Conservation (phyloP, 768 basidiomycete species). For the Suillus placidus region DNA sequence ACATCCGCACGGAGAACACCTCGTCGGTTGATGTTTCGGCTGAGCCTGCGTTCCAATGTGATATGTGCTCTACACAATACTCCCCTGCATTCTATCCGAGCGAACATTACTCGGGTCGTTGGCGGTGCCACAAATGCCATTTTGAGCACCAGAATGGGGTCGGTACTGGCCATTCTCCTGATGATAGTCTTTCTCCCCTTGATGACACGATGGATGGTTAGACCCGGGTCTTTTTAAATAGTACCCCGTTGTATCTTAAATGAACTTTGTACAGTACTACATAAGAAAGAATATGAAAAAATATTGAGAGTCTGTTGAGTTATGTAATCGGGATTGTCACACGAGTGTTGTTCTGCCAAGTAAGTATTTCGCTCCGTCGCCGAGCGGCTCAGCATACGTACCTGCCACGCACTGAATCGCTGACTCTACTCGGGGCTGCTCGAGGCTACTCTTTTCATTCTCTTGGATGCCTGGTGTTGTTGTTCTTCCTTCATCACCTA, state of each 20-base stretch:
- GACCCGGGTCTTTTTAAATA: neutral
- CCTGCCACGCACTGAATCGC: constrained; percentile 7
- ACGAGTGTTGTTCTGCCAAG: constrained; percentile 15
- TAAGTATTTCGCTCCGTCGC: constrained; percentile 4
- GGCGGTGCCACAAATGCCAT: constrained; percentile 51
- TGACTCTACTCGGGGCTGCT: constrained; percentile 4
- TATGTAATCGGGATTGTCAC: constrained; percentile 5
- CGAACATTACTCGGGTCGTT: constrained; percentile 27
- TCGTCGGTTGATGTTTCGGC: constrained; percentile 13
- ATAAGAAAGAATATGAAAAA: neutral
- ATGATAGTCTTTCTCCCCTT: constrained; percentile 1
- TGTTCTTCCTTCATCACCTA: constrained; percentile 39
- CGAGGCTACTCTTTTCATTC: constrained; percentile 6
- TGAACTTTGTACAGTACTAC: neutral
- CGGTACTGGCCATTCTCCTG: neutral
- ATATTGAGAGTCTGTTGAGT: neutral
- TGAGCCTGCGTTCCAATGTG: constrained; percentile 47
- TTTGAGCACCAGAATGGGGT: constrained; percentile 14
- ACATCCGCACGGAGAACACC: constrained; percentile 43
- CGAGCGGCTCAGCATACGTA: constrained; percentile 8
- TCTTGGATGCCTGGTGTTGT: constrained; percentile 46
- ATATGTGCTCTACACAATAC: constrained; percentile 64
- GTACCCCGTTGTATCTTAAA: neutral
- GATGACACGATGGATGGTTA: constrained; percentile 6
- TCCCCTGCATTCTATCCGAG: constrained; percentile 75